These are phyloP conservation scores for Collybiopsis luxurians DNA, from an alignment of 768 basidiomycete genomes.

Conservation along the genomic window DNA sequence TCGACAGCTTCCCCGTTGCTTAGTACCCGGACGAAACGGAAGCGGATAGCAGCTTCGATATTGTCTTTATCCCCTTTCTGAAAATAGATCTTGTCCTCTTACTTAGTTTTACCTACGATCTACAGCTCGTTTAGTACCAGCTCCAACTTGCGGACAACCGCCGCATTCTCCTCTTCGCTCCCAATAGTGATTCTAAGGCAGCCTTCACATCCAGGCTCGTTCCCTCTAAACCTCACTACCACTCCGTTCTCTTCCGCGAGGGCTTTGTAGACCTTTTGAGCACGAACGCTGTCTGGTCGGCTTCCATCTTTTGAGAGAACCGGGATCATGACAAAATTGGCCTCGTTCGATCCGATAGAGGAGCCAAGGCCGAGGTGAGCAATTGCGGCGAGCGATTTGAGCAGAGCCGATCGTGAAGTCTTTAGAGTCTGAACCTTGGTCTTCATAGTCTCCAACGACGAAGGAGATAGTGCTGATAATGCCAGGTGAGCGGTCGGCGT, in stretches of 20 bases:
- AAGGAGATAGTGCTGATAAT: slow-evolving; percentile 67
- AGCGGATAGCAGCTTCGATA: no score
- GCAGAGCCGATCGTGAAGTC: slow-evolving; percentile 54
- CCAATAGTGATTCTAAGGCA: slow-evolving; percentile 92
- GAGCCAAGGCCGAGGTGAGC: slow-evolving; percentile 54
- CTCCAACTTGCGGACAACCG: slow-evolving; percentile 52
- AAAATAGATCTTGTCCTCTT: no score
- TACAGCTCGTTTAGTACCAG: slow-evolving; percentile 34
- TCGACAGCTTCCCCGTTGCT: no score
- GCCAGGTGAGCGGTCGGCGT: slow-evolving; percentile 86
- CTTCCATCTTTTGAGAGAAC: slow-evolving; percentile 49
- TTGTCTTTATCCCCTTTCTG: no score
- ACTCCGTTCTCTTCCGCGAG: slow-evolving; percentile 85
- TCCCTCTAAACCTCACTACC: slow-evolving; percentile 88
- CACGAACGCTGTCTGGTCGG: slow-evolving; percentile 57
- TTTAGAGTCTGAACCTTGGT: slow-evolving; percentile 58
- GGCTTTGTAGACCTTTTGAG: slow-evolving; percentile 66
- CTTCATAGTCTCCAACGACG: slow-evolving; percentile 63
- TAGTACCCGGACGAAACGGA: no score
- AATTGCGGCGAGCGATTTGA: slow-evolving; percentile 46
- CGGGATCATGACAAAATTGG: slow-evolving; percentile 88
- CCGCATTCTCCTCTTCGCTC: slow-evolving; percentile 72
- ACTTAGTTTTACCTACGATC: no score
- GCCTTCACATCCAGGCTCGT: slow-evolving; percentile 81
- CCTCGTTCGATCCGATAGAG: slow-evolving; percentile 78